Evolutionary conservation across 2,329 filamentous ascomycete species (phyloP), one percentile per base, ranked within the genome.

Genomic region (Ophiostoma sp.): DNA sequence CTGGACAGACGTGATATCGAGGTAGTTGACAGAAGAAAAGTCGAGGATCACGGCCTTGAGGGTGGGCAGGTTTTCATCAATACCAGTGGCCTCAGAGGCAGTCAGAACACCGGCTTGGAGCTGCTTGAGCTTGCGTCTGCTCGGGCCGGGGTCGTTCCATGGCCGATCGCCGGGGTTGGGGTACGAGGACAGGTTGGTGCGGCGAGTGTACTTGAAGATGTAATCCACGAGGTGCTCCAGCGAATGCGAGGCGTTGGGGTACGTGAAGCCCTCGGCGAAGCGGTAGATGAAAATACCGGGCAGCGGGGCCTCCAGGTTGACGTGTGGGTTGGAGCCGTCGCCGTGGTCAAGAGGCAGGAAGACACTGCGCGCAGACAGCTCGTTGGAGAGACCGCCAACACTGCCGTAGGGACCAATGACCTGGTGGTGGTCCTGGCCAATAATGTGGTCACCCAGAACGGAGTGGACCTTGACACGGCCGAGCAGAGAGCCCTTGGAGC

Each of bases 211-310:
- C 60, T 82, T 77, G 72, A 89, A 89, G 64, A 96, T 86, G 73
- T 87, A 85, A 2, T 83, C 79, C 2, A 87, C 85, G 66, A 96
- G 82, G 74, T 92, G 86, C 75, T 97, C 93, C 68, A 97, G 86
- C 72, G 96, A 93, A 76, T 92, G 89, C 74, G 92, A 92, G 27
- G 93, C 93, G 74, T 97, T 99, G 70, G 94, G 92, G 75, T 98
- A 99, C 79, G 95, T 96, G 83, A 96, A 97, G 60, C 93, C 92
- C 79, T 98, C 94, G 0, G 90, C 88, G 78, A 97, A 97, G 62
- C 94, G 88, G 81, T 96, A 98, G 75, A 98, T 96, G 79, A 98
- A 96, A 72, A 99, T 85, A 66, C 95, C 95, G 0, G 94, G 94
- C 74, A 95, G 92, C 0, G 95, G 93, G 67, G 87, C 87, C 71